Percentiles rank a stretch among this genome's conserved stretches.
These are phyloP conservation scores for Cordia subcordata DNA, from an alignment of 257 asterid genomes.

Conservation along the genomic window DNA sequence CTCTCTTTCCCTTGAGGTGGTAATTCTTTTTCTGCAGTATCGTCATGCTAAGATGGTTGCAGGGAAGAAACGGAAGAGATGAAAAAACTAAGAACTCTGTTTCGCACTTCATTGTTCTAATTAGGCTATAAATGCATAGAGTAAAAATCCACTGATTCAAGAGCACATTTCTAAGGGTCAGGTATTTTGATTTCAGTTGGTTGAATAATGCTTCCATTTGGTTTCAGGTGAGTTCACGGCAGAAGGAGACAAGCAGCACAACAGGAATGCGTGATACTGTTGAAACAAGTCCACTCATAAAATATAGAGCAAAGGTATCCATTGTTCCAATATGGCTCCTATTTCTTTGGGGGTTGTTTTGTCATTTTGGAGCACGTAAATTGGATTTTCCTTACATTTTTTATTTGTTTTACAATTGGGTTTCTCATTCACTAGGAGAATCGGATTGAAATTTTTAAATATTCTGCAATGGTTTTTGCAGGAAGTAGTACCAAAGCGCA, in stretches of 20 bases:
- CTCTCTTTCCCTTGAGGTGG: conserved; percentile 1
- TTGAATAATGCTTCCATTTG: background rate
- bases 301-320: conserved; percentile 87
- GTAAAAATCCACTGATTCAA: too few species aligned
- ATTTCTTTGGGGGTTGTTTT: background rate
- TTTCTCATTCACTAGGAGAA: background rate
- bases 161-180: too few species aligned
- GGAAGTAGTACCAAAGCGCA: conserved; percentile 93
- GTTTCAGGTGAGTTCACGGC: conserved; percentile 91
- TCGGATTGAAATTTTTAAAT: background rate
- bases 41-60: too few species aligned
- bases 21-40: conserved; percentile 11
- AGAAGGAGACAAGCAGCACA: conserved; percentile 99
- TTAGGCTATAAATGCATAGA: too few species aligned
- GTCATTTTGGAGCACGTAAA: background rate
- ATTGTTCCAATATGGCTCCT: conserved; percentile 1
- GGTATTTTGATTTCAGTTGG: too few species aligned
- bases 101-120: too few species aligned
- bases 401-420: too few species aligned
- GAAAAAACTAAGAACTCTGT: too few species aligned
- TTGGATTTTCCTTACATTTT: too few species aligned
- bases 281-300: conserved; percentile 79
- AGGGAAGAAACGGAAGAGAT: too few species aligned
- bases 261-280: conserved; percentile 97
- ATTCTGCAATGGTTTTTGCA: conserved; percentile 25